Evolutionary conservation across 306 rosid species (phyloP).

Genomic region (Vachellia pachyceras): DNA sequence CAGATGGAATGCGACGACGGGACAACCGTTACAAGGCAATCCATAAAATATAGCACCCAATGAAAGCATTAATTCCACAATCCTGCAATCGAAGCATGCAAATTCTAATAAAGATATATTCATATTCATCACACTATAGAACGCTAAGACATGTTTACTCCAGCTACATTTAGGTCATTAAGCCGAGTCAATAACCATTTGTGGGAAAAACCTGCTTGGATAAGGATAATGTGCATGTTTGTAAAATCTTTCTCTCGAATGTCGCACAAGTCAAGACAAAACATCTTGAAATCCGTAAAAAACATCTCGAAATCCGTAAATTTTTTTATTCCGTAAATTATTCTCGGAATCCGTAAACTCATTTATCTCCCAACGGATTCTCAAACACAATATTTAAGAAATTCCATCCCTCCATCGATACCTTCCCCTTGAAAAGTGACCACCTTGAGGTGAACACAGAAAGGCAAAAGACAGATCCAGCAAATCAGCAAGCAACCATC

Average conservation of each 20-base stretch:
- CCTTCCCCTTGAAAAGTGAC: background rate
- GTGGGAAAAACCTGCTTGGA: background rate
- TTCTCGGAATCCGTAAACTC: too few species aligned
- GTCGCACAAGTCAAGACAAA: too few species aligned
- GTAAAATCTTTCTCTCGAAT: too few species aligned
- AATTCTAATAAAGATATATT: background rate
- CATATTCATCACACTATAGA: background rate
- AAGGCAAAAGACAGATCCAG: background rate
- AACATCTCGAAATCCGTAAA: too few species aligned
- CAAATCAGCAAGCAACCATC: background rate
- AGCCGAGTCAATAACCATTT: background rate
- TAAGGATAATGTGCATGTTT: background rate
- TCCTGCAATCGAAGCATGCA: background rate
- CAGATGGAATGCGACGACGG: background rate
- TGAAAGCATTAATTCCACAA: background rate
- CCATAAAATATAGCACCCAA: background rate
- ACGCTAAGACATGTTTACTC: background rate
- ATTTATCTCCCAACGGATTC: too few species aligned
- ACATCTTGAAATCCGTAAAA: too few species aligned
- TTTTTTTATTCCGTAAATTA: too few species aligned
- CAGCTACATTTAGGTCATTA: background rate
- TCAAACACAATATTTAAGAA: too few species aligned
- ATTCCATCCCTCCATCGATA: background rate
- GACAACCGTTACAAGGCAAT: background rate
- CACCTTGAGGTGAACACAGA: background rate